Conservation (phyloP, 345 rosid genomes). For the Sisymbrium altissimum region DNA sequence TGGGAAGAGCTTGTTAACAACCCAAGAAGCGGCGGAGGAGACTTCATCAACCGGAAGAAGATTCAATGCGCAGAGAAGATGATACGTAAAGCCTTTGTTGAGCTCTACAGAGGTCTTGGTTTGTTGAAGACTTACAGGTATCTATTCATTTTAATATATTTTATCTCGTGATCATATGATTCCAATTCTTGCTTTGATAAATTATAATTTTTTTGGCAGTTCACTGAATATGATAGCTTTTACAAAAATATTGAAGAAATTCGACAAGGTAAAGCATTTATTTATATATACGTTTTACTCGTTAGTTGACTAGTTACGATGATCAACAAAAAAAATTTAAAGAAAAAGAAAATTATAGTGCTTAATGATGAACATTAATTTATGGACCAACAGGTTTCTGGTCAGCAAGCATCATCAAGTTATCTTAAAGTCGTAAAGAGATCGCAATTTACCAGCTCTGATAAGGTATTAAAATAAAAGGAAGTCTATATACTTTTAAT, state of each 20-base stretch:
- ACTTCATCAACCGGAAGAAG: conserved; percentile 65
- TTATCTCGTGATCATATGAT: background rate
- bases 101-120: conserved; percentile 79
- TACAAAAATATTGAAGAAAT: conserved; percentile 86
- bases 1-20: conserved; percentile 93
- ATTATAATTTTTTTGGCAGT: conserved; percentile 42
- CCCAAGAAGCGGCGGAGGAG: conserved; percentile 48
- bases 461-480: conserved; percentile 55
- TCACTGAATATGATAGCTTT: conserved; percentile 86
- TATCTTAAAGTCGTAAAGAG: conserved; percentile 83
- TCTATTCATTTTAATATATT: background rate
- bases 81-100: conserved; percentile 85
- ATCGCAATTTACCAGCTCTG: conserved; percentile 87
- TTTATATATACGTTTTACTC: background rate
- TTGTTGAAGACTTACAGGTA: conserved; percentile 80
- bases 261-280: conserved; percentile 68
- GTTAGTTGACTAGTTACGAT: background rate
- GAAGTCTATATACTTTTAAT: background rate
- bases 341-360: conserved; percentile 2
- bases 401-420: conserved; percentile 75
- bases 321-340: background rate
- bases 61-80: conserved; percentile 83
- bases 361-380: conserved; percentile 9
- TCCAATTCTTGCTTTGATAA: conserved; percentile 5
- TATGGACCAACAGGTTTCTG: conserved; percentile 58